phyloP scores from a whole-genome alignment of 116 monocot genomes.

The Thalassia testudinum region DNA sequence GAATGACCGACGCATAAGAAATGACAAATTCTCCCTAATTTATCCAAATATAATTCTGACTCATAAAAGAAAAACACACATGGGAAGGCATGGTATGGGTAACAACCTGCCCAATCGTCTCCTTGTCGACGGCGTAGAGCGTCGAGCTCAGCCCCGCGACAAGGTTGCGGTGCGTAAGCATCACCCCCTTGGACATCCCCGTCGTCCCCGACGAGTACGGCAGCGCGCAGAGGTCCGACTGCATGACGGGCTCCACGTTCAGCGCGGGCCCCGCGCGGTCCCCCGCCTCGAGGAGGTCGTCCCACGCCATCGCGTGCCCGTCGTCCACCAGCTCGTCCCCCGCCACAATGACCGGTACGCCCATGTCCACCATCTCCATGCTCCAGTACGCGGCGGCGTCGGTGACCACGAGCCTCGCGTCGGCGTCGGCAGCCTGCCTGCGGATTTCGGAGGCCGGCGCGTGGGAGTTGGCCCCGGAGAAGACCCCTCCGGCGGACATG shows the following conservation, averaged over 20 bases:
- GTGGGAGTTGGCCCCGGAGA: constrained; percentile 76
- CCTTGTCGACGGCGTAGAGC: constrained; percentile 30
- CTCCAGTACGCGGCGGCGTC: constrained; percentile 20
- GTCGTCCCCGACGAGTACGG: constrained; percentile 94
- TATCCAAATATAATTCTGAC: too few species aligned
- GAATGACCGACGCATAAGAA: too few species aligned
- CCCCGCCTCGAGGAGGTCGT: constrained; percentile 43
- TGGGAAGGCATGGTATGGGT: too few species aligned
- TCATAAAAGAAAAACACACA: too few species aligned
- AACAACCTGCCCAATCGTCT: constrained; percentile 53
- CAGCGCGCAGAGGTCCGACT: constrained; percentile 62
- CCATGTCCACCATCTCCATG: constrained; percentile 21
- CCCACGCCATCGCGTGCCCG: constrained; percentile 32
- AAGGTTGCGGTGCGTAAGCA: constrained; percentile 85
- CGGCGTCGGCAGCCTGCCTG: constrained; percentile 67
- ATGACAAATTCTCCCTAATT: too few species aligned
- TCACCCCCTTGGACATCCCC: constrained; percentile 80
- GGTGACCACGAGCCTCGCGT: constrained; percentile 54
- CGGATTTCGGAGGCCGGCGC: constrained; percentile 31
- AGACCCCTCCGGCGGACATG: constrained; percentile 79
- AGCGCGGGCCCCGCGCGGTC: constrained; percentile 16
- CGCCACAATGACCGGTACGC: too few species aligned
- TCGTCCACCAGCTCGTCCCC: too few species aligned
- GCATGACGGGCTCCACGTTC: constrained; percentile 2
- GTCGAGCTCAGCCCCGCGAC: constrained; percentile 71